Conservation (phyloP, 1,284 basidiomycete genomes). For the Rhodotorula glutinis region DNA sequence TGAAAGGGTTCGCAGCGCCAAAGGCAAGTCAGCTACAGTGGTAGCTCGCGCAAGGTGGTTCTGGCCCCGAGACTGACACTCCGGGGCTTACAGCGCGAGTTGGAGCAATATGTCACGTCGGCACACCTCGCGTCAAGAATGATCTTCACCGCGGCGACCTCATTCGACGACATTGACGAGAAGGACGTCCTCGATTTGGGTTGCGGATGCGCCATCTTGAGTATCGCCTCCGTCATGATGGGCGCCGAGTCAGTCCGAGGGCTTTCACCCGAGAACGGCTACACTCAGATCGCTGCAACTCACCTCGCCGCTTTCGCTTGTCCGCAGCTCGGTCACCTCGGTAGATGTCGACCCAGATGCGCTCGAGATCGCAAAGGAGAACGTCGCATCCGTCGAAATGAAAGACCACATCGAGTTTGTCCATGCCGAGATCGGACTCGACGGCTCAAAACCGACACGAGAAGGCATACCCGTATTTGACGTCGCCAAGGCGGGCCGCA, state of each 20-base stretch:
- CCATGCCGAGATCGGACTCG: constrained; percentile 26
- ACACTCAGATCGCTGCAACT: too few relatives aligned
- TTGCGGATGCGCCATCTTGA: constrained; percentile 40
- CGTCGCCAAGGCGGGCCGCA: not conserved
- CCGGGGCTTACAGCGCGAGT: constrained; percentile 18
- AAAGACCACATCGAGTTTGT: constrained; percentile 40
- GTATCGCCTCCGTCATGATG: constrained; percentile 40
- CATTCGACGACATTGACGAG: constrained; percentile 40
- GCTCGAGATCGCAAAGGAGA: constrained; percentile 38
- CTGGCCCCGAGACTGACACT: too few relatives aligned
- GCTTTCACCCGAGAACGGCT: not conserved
- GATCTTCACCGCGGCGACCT: constrained; percentile 36
- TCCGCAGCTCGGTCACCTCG: constrained; percentile 37
- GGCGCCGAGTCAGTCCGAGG: constrained; percentile 37
- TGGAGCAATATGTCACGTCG: constrained; percentile 38
- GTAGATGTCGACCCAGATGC: constrained; percentile 42
- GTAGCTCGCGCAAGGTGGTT: too few relatives aligned
- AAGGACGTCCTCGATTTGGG: constrained; percentile 40
- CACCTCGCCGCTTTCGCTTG: not conserved
- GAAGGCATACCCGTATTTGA: constrained; percentile 13
- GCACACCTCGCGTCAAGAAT: constrained; percentile 37
- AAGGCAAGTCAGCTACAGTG: not conserved
- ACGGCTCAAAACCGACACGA: not conserved
- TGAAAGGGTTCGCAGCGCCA: constrained; percentile 31
- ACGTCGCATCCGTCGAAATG: constrained; percentile 41